Percentiles rank a stretch among this genome's conserved stretches.
Evolutionary conservation across 2,329 filamentous ascomycete genomes (phyloP).

Genomic region (Alternaria triticina): DNA sequence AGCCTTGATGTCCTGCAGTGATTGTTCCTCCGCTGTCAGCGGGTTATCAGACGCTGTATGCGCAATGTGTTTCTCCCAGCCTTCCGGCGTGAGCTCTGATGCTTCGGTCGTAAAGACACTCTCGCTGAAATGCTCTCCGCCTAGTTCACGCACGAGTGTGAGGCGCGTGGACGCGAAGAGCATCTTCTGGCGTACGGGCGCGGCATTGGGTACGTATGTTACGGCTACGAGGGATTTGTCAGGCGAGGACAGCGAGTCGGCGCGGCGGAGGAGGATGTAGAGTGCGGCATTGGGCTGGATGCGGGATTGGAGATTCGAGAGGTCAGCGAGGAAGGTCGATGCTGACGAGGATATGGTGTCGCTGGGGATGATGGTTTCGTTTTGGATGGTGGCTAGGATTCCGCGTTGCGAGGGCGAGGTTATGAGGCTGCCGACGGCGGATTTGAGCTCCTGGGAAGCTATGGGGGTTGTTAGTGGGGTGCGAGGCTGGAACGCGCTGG

Average conservation of each 20-base stretch:
- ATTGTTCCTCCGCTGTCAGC: constrained; percentile 78
- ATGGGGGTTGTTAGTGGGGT: constrained; percentile 19
- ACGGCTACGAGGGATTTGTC: constrained; percentile 64
- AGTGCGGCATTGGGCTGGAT: constrained; percentile 71
- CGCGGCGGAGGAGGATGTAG: constrained; percentile 77
- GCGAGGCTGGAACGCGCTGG: not conserved
- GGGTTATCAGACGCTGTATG: constrained; percentile 69
- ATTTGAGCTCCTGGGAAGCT: constrained; percentile 77
- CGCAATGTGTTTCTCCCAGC: constrained; percentile 75
- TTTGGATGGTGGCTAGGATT: constrained; percentile 71
- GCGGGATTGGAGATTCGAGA: constrained; percentile 66
- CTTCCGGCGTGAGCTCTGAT: constrained; percentile 71
- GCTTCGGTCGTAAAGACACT: constrained; percentile 74
- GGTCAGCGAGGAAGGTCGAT: constrained; percentile 68
- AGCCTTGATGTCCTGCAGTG: constrained; percentile 73
- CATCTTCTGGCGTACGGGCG: constrained; percentile 85
- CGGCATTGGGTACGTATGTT: constrained; percentile 79
- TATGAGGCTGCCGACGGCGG: constrained; percentile 74
- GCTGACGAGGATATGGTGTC: constrained; percentile 59
- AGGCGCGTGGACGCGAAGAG: constrained; percentile 80
- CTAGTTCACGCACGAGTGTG: constrained; percentile 77
- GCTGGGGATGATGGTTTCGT: constrained; percentile 71
- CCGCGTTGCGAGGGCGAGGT: constrained; percentile 68
- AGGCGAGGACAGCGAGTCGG: constrained; percentile 55
- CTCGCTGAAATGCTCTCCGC: constrained; percentile 78